These are phyloP conservation scores for Pseudoperonospora humuli DNA, from an alignment of 352 stramenopile species.

Conservation along the genomic window DNA sequence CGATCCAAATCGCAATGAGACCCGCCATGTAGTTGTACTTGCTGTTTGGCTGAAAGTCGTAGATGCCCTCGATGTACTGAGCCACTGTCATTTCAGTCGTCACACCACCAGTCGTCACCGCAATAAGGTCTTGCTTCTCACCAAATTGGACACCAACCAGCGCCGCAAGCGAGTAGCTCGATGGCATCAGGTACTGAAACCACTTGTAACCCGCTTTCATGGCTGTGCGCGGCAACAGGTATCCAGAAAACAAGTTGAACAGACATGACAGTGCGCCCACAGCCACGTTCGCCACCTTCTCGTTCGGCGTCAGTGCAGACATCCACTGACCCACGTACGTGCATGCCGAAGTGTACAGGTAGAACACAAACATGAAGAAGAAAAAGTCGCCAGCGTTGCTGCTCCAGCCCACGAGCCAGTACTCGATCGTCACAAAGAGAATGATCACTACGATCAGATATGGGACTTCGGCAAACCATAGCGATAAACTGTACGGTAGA, in stretches of 20 bases:
- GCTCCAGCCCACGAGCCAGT: conserved; percentile 50
- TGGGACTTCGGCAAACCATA: conserved; percentile 53
- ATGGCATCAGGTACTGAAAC: conserved; percentile 57
- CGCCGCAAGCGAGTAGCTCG: conserved; percentile 41
- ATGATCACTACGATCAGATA: conserved; percentile 47
- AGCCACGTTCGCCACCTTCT: conserved; percentile 71
- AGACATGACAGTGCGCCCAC: conserved; percentile 57
- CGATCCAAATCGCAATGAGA: conserved; percentile 45
- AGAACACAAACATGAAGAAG: conserved; percentile 41
- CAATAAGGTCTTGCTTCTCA: conserved; percentile 25
- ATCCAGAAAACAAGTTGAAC: conserved; percentile 63
- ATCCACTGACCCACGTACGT: conserved; percentile 73
- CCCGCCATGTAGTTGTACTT: conserved; percentile 44
- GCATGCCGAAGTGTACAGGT: conserved; percentile 54
- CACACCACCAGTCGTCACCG: conserved; percentile 1
- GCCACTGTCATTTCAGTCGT: conserved; percentile 22
- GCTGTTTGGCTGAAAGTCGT: conserved; percentile 42
- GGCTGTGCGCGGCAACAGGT: conserved; percentile 36
- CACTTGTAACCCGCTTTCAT: conserved; percentile 65
- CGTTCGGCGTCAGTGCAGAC: conserved; percentile 57
- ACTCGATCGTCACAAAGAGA: conserved; percentile 50
- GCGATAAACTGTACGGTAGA: conserved; percentile 54
- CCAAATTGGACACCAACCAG: conserved; percentile 34
- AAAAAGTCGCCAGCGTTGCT: conserved; percentile 28
- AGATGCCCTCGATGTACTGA: conserved; percentile 31